Evolutionary conservation across 1,139 yeast genomes (phyloP).

Genomic region (Kurtzmaniella quercitrusa): DNA sequence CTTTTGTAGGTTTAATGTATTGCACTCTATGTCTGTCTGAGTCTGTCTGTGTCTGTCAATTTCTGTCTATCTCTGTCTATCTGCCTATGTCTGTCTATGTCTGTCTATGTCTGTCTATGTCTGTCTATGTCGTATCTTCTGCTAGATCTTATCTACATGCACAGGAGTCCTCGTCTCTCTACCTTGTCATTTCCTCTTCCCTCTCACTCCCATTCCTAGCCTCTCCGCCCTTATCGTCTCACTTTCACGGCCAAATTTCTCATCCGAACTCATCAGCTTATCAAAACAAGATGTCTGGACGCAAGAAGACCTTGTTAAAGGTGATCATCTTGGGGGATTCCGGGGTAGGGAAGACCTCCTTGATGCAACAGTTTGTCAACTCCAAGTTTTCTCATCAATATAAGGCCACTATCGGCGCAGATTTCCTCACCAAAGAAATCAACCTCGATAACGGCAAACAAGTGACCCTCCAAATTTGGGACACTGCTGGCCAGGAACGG

Average conservation of each 20-base stretch:
- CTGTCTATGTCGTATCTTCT: too few relatives aligned
- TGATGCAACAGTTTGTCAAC: conserved; percentile 95
- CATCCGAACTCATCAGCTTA: conserved; percentile 1
- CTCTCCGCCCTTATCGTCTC: background rate
- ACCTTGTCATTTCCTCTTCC: background rate
- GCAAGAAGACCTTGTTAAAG: conserved; percentile 87
- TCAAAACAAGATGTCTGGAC: conserved; percentile 51
- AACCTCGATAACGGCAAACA: conserved; percentile 70
- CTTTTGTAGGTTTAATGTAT: too few relatives aligned
- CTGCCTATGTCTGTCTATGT: too few relatives aligned
- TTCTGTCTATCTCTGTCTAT: too few relatives aligned
- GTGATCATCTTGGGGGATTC: conserved; percentile 95
- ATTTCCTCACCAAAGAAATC: conserved; percentile 88
- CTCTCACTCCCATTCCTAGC: background rate
- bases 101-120: too few relatives aligned
- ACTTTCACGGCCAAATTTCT: background rate
- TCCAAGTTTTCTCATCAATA: conserved; percentile 93
- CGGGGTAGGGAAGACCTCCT: conserved; percentile 95
- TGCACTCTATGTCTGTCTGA: too few relatives aligned
- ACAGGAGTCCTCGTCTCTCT: too few relatives aligned
- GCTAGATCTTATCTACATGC: too few relatives aligned
- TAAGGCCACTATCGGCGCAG: conserved; percentile 98
- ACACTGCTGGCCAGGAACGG: conserved; percentile 97
- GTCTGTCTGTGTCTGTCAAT: too few relatives aligned
- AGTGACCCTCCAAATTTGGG: conserved; percentile 92